Base-by-base conservation (phyloP, 2,329 filamentous ascomycete species). In the Cytospora mali region DNA sequence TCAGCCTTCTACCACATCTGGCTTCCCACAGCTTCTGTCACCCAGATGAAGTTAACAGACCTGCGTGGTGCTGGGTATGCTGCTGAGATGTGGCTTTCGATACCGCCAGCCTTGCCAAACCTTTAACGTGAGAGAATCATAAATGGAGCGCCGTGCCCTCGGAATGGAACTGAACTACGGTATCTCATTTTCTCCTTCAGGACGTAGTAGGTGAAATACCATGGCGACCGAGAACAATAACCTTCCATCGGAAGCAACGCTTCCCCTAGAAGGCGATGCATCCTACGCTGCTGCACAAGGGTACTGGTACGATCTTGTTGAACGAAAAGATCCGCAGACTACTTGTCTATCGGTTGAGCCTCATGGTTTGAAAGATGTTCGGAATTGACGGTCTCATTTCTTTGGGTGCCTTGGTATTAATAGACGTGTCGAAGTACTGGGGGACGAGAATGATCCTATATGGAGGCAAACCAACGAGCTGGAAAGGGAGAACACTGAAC, bases 351-450 rank as follows among this genome's bases (percentile, higher is more conserved):
- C 55, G 2, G 51, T 50, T 11, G 27, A 58, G 7, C 35, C 33
- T 27, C 61, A 62, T 28, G 55, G 42, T 16, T 5, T 58, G 23
- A 52, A 52, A 33, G 46, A 60, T 23, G 49, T 53, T 7, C 39
- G 51, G 21, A 42, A 60, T n/a, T 6, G 60, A 16, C 57, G 51
- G 18, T 42, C 33, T 46, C 61, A 63, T 23, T 63, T 63, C 56
- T 60, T 63, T 42, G 57, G 61, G 14, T 63, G 61, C 29, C 51
- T 63, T 18, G 31, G 51, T 1, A 60, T 60, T 56, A 33, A 55
- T 2, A 29, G 33, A 42, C 61, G 61, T 33, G 10, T 60, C 10
- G 21, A 60, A 25, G 50, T 63, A 13, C 27, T 63, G 18, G 23
- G 39, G 23, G n/a, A 60, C 21, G n/a, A 29, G 4, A 21, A 23